Evolutionary conservation across 2,329 filamentous ascomycete species (phyloP).

Genomic region (Hirsutella minnesotensis): DNA sequence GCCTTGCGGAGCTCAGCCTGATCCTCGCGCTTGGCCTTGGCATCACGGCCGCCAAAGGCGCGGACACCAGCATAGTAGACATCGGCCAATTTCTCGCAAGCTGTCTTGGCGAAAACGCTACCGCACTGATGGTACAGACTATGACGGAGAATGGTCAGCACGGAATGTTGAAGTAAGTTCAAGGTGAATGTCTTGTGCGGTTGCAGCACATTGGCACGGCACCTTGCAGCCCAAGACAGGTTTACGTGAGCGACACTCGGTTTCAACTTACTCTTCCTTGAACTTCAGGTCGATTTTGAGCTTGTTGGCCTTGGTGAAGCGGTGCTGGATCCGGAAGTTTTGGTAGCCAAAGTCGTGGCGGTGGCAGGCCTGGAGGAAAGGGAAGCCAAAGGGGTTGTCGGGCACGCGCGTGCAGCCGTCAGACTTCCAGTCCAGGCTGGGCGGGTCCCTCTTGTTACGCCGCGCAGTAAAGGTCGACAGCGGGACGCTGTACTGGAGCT

Average conservation of each 20-base stretch:
- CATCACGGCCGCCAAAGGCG: slow-evolving; percentile 21
- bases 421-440: slow-evolving; percentile 26
- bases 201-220: neutral
- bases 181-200: neutral
- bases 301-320: slow-evolving; percentile 31
- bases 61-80: slow-evolving; percentile 28
- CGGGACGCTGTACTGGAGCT: slow-evolving; percentile 30
- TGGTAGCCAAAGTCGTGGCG: slow-evolving; percentile 46
- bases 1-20: slow-evolving; percentile 13
- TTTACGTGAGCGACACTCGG: neutral
- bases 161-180: neutral
- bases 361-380: slow-evolving; percentile 32
- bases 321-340: slow-evolving; percentile 37
- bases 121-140: slow-evolving; percentile 26
- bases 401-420: slow-evolving; percentile 30
- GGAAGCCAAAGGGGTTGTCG: slow-evolving; percentile 31
- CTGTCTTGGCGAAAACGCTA: slow-evolving; percentile 4
- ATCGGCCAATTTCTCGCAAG: slow-evolving; percentile 24
- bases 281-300: slow-evolving; percentile 38
- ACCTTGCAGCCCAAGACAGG: neutral
- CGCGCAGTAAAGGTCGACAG: slow-evolving; percentile 29
- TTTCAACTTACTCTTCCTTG: slow-evolving; percentile 24
- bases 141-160: neutral
- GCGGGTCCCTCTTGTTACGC: slow-evolving; percentile 26
- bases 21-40: slow-evolving; percentile 14